Conservation (phyloP, 306 rosid species). For the Dryas octopetala region DNA sequence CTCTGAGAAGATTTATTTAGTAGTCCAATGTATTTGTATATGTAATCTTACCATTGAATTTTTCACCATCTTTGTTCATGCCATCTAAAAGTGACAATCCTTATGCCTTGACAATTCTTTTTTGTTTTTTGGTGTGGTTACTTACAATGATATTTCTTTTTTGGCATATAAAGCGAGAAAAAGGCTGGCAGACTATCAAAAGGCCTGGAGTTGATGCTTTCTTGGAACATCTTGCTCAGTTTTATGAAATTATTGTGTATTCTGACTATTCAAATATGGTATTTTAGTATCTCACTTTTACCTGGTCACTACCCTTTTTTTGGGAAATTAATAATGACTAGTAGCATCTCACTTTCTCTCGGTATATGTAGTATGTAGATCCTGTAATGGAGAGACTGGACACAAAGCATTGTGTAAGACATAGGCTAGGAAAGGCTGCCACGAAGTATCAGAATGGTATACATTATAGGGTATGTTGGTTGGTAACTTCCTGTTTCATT, state of each 20-base stretch:
- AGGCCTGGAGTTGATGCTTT: constrained; percentile 98
- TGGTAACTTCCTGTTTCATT: constrained; percentile 20
- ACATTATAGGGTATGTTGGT: constrained; percentile 77
- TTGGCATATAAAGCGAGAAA: constrained; percentile 72
- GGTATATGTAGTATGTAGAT: constrained; percentile 75
- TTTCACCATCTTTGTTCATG: constrained; percentile 4
- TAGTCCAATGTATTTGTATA: neutral
- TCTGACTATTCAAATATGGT: constrained; percentile 92
- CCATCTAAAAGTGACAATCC: neutral
- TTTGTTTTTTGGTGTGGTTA: neutral
- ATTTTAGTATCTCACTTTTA: constrained; percentile 29
- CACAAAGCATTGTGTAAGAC: constrained; percentile 77
- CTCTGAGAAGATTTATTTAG: neutral
- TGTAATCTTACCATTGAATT: neutral
- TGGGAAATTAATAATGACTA: constrained; percentile 6
- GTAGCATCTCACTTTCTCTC: constrained; percentile 26
- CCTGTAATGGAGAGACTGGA: constrained; percentile 92
- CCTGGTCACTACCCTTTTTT: neutral
- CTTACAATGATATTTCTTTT: constrained; percentile 23
- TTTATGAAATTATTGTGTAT: constrained; percentile 77
- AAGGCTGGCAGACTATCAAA: constrained; percentile 95
- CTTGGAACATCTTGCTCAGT: constrained; percentile 92
- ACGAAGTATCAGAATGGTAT: constrained; percentile 86
- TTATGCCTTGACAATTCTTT: neutral
- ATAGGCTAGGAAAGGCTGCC: constrained; percentile 84